phyloP scores from a whole-genome alignment of 1,139 yeast species.

The Magnusiomyces paraingens region DNA sequence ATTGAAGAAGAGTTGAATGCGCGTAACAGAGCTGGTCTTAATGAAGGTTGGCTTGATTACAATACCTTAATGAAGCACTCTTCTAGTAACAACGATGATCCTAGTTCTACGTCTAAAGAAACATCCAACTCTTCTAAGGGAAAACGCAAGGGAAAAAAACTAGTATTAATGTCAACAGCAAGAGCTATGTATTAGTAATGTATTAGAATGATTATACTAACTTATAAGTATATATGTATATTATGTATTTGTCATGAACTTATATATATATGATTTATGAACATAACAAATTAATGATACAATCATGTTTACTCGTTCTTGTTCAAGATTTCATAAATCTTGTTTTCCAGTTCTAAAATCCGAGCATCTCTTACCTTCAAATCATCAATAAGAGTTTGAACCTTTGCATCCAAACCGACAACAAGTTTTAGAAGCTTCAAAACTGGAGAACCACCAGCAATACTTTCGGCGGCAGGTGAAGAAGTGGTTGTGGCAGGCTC shows the following conservation, averaged over 20 bases:
- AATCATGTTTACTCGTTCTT: neutral
- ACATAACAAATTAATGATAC: too few species aligned
- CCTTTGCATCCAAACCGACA: neutral
- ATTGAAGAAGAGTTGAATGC: neutral
- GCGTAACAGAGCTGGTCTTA: neutral
- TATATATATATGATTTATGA: too few species aligned
- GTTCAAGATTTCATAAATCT: slow-evolving; percentile 1
- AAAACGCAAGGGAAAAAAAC: too few species aligned
- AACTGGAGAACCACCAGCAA: neutral
- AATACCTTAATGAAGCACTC: too few species aligned
- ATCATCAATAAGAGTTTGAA: slow-evolving; percentile 1
- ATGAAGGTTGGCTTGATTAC: slow-evolving; percentile 3
- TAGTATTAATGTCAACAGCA: too few species aligned
- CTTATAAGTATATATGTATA: too few species aligned
- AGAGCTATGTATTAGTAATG: too few species aligned
- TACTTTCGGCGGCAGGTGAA: neutral
- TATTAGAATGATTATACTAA: too few species aligned
- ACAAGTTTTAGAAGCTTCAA: neutral
- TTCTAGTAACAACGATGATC: too few species aligned
- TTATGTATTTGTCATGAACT: too few species aligned
- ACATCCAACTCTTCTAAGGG: too few species aligned
- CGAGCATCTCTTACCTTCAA: slow-evolving; percentile 2
- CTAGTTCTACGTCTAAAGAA: too few species aligned
- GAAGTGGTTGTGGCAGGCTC: neutral
- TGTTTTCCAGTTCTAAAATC: neutral